Base-by-base conservation (phyloP, 176 grass and related monocot species). In the Secale cereale region DNA sequence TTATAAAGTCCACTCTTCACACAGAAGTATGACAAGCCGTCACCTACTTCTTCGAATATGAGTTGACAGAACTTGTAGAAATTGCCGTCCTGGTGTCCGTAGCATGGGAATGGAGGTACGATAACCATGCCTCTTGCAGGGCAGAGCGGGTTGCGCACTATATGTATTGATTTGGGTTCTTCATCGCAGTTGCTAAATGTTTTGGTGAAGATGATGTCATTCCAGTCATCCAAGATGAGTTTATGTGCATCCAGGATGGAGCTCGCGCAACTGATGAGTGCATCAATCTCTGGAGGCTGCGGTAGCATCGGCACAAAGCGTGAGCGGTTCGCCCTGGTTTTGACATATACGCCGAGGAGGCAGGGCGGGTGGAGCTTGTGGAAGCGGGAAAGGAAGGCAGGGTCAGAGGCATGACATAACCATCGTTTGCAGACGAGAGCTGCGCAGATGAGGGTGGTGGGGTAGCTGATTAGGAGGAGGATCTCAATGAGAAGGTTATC, bases 401-500 rank as follows among this genome's bases (percentile, higher is more conserved):
- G 62, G 27, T 82, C 35, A 46, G 86, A 77, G 48, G 79, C 79
- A 14, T 69, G 79, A 48, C 33, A 22, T 5, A 43, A 50, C 71
- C 79, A 87, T 14, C 62, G 60, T 0, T 48, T 36, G 70, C 60
- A 82, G 61, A 82, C 70, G 61, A 82, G 78, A 2, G 85, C 43
- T 2, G 12, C 79, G 2, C 46, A 62, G 33, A 87, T 12, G 33
- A 87, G 79, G 71, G 15, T 59, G 71, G 46, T 82, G 25, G 79
- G 79, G 46, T 14, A 46, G 5, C 5, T 35, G 61, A 87, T 9
- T 35, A 46, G 71, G 72, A 87, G 19, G 26, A 87, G 79, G 79
- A 87, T 87, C 79, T 87, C 86, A 5, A 48, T 80, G 71, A 87
- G 86, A 6, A 87, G 71, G 86, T 87, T 71, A 25, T 67, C 86